Evolutionary conservation across 2,329 filamentous ascomycete species (phyloP).

Genomic region (Scolecobasidium constrictum): DNA sequence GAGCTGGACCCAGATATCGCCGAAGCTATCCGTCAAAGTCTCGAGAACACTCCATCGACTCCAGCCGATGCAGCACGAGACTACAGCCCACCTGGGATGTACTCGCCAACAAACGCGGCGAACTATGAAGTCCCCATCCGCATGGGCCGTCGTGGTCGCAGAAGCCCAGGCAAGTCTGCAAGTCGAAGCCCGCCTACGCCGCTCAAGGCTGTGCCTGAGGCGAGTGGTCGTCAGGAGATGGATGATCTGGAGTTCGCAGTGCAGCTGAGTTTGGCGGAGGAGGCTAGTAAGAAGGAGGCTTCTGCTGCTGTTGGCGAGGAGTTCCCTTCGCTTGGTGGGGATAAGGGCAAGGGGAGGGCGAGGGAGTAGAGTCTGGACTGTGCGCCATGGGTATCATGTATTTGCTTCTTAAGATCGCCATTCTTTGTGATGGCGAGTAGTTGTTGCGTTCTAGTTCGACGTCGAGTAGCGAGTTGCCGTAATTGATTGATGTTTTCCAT

Average conservation of each 20-base stretch:
- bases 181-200: constrained; percentile 17
- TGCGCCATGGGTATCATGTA: not conserved
- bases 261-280: constrained; percentile 50
- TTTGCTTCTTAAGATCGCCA: not conserved
- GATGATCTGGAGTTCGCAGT: constrained; percentile 51
- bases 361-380: not conserved
- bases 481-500: no score
- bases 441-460: no score
- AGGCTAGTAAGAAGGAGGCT: constrained; percentile 34
- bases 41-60: constrained; percentile 16
- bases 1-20: constrained; percentile 41
- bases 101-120: not conserved
- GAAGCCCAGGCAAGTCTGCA: constrained; percentile 13
- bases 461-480: no score
- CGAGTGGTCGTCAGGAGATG: constrained; percentile 27
- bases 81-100: not conserved
- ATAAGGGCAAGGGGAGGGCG: constrained; percentile 7
- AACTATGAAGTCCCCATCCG: constrained; percentile 35
- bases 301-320: not conserved
- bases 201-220: not conserved
- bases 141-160: constrained; percentile 28
- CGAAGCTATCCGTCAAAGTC: constrained; percentile 48
- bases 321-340: constrained; percentile 1
- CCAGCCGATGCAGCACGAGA: constrained; percentile 10
- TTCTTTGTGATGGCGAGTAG: no score